These are phyloP conservation scores for Talaromyces marneffei DNA, from an alignment of 2,329 filamentous ascomycete species.

Conservation along the genomic window DNA sequence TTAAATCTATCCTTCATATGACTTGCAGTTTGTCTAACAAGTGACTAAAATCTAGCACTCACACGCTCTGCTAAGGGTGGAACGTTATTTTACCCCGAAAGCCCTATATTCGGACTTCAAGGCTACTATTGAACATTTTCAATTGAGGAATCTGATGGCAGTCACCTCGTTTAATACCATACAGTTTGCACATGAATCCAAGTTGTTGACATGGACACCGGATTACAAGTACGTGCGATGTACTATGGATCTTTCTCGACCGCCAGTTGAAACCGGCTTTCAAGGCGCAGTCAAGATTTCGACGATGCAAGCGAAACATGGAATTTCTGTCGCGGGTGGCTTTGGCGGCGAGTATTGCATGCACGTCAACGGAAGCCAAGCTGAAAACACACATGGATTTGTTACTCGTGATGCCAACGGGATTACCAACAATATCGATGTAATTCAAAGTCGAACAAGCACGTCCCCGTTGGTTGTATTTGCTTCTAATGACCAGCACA, in stretches of 20 bases:
- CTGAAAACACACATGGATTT: slow-evolving; percentile 37
- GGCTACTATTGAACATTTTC: slow-evolving; percentile 52
- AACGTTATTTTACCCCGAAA: slow-evolving; percentile 45
- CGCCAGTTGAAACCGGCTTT: slow-evolving; percentile 32
- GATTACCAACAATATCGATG: slow-evolving; percentile 56
- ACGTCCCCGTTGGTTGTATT: slow-evolving; percentile 48
- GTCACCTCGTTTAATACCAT: slow-evolving; percentile 51
- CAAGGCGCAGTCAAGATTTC: slow-evolving; percentile 44
- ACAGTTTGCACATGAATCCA: slow-evolving; percentile 47
- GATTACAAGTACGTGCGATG: slow-evolving; percentile 37
- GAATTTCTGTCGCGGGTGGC: slow-evolving; percentile 51
- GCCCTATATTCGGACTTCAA: slow-evolving; percentile 46
- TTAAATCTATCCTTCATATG: background rate
- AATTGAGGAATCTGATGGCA: slow-evolving; percentile 54
- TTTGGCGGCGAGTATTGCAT: slow-evolving; percentile 55
- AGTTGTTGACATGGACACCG: slow-evolving; percentile 47
- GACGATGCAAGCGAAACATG: slow-evolving; percentile 46
- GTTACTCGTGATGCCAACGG: slow-evolving; percentile 47
- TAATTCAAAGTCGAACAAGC: slow-evolving; percentile 44
- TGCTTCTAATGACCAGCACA: slow-evolving; percentile 52
- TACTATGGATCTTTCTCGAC: slow-evolving; percentile 46
- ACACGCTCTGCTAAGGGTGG: slow-evolving; percentile 33
- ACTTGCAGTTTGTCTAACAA: background rate
- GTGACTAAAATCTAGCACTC: slow-evolving; percentile 20
- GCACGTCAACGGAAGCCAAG: slow-evolving; percentile 32